Conservation (phyloP, 164 flowering plant genomes). For the Umbilicus rupestris region DNA sequence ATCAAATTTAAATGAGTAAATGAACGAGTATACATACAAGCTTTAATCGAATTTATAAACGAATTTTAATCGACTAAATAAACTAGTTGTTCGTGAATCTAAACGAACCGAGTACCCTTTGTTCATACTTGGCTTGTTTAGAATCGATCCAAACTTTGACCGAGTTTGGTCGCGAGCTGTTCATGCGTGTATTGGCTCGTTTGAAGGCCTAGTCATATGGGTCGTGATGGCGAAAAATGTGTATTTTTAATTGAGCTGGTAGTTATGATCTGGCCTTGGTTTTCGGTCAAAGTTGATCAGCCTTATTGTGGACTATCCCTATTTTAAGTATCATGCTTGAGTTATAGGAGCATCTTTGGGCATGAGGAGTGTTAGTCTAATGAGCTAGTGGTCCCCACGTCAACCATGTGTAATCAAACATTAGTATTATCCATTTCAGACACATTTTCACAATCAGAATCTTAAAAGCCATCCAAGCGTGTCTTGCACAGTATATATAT, state of each 20-base stretch:
- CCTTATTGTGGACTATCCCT: conserved; percentile 2
- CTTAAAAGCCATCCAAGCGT: too few relatives aligned
- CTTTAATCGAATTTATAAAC: too few relatives aligned
- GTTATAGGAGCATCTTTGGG: neutral
- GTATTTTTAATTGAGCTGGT: neutral
- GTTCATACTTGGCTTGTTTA: too few relatives aligned
- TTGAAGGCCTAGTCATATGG: neutral
- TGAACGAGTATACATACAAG: too few relatives aligned
- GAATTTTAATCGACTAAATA: too few relatives aligned
- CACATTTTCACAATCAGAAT: neutral
- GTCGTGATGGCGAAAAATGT: neutral
- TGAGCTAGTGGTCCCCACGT: neutral
- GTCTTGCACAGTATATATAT: too few relatives aligned
- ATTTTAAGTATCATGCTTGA: conserved; percentile 5
- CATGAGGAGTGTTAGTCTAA: neutral
- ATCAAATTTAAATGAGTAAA: too few relatives aligned
- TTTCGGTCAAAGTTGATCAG: neutral
- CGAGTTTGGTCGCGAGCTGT: too few relatives aligned
- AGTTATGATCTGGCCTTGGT: conserved; percentile 6
- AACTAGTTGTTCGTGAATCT: too few relatives aligned
- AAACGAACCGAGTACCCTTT: too few relatives aligned
- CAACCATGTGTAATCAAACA: neutral
- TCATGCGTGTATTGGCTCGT: too few relatives aligned
- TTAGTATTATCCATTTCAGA: neutral
- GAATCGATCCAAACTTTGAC: too few relatives aligned